These are phyloP conservation scores for Diversispora eburnea DNA, from an alignment of 192 early-diverging fungal species.

Conservation along the genomic window DNA sequence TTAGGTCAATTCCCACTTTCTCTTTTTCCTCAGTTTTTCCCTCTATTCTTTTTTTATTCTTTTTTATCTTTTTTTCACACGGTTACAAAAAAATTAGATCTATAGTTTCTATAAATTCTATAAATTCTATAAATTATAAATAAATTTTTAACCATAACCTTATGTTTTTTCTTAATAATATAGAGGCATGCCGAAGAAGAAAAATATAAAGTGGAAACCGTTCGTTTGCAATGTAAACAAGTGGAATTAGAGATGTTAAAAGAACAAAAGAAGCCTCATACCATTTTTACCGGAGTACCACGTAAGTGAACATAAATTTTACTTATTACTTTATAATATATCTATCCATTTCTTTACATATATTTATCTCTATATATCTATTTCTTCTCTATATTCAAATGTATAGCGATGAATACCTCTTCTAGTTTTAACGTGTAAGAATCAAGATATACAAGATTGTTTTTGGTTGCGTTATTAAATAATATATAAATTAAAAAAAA, in stretches of 20 bases:
- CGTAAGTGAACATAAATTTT: conserved; percentile 10
- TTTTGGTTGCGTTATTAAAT: neutral
- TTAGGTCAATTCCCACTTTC: no score
- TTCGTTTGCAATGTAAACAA: conserved; percentile 42
- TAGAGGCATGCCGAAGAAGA: conserved; percentile 44
- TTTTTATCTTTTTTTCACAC: no score
- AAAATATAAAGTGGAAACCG: conserved; percentile 40
- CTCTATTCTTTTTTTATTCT: no score
- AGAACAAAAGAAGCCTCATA: conserved; percentile 29
- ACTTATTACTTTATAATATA: neutral
- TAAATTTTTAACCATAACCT: no score
- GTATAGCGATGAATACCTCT: conserved; percentile 15
- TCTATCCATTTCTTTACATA: neutral
- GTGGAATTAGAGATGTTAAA: conserved; percentile 36
- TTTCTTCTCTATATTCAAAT: neutral
- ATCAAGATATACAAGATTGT: neutral
- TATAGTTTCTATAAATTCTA: no score
- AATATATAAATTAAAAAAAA: neutral
- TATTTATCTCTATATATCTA: neutral
- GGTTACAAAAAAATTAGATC: no score
- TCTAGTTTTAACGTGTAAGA: conserved; percentile 20
- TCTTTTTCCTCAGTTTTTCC: no score
- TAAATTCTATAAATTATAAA: no score
- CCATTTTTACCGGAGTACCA: conserved; percentile 29
- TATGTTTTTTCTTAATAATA: neutral